A percentile compares a stretch with the other conserved stretches of the same genome.
Evolutionary conservation across 805 yeast genomes (phyloP).

Genomic region (Candida stauntonica): DNA sequence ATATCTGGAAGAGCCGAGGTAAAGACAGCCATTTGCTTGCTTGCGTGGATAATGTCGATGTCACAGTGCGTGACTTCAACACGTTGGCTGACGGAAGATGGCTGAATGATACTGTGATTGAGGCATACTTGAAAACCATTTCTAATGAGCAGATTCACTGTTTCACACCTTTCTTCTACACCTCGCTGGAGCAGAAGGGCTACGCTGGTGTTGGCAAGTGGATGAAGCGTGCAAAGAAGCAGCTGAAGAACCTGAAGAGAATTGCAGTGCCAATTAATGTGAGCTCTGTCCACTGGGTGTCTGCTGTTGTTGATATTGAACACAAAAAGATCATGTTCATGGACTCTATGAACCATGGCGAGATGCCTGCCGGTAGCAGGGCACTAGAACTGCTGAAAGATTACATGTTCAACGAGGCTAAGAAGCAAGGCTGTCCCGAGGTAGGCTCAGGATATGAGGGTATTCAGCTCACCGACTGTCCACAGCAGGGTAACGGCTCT

Average conservation of each 20-base stretch:
- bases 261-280: slow-evolving; percentile 85
- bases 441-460: slow-evolving; percentile 32
- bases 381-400: slow-evolving; percentile 46
- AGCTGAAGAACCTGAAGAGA: slow-evolving; percentile 57
- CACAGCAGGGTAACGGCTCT: slow-evolving; percentile 83
- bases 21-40: slow-evolving; percentile 26
- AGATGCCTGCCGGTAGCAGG: slow-evolving; percentile 33
- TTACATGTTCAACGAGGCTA: slow-evolving; percentile 68
- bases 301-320: slow-evolving; percentile 69
- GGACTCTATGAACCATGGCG: slow-evolving; percentile 61
- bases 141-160: slow-evolving; percentile 44
- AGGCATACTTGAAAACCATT: slow-evolving; percentile 55
- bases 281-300: slow-evolving; percentile 85
- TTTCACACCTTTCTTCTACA: slow-evolving; percentile 86
- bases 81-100: slow-evolving; percentile 71
- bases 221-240: slow-evolving; percentile 72
- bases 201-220: slow-evolving; percentile 78
- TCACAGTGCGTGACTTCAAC: slow-evolving; percentile 59
- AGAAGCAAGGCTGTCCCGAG: slow-evolving; percentile 35
- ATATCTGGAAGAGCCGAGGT: slow-evolving; percentile 25
- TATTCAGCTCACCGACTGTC: slow-evolving; percentile 42
- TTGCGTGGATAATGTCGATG: slow-evolving; percentile 46
- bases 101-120: slow-evolving; percentile 91
- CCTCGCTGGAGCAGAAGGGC: slow-evolving; percentile 67
- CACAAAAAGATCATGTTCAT: slow-evolving; percentile 58